These are phyloP conservation scores for Fusarium equiseti DNA, from an alignment of 2,329 filamentous ascomycete genomes.

Conservation along the genomic window DNA sequence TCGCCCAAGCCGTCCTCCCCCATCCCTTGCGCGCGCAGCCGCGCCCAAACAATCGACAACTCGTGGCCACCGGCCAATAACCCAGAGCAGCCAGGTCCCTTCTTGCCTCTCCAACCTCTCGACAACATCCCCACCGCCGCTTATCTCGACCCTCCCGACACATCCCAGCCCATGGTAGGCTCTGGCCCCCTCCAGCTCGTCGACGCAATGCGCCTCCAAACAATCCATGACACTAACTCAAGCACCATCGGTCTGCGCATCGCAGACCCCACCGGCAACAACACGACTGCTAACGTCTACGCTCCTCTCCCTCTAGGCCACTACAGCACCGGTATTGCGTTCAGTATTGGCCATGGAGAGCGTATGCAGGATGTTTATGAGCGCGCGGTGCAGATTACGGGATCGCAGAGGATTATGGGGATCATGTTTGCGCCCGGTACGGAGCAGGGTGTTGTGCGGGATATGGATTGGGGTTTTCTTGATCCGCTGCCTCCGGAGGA, in stretches of 20 bases:
- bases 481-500: not conserved
- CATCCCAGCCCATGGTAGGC: not conserved
- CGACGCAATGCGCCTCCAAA: slow-evolving; percentile 23
- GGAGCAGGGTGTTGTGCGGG: not conserved
- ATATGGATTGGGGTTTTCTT: slow-evolving; percentile 24
- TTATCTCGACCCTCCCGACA: not conserved
- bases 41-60: not conserved
- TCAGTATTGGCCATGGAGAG: not conserved
- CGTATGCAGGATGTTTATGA: not conserved
- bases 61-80: not conserved
- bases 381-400: not conserved
- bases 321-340: slow-evolving; percentile 13
- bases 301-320: slow-evolving; percentile 6
- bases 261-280: not conserved
- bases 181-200: slow-evolving; percentile 1
- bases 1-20: not conserved
- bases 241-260: slow-evolving; percentile 8
- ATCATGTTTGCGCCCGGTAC: slow-evolving; percentile 24
- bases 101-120: not conserved
- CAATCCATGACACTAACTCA: slow-evolving; percentile 1
- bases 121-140: fast-evolving
- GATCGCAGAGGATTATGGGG: slow-evolving; percentile 6
- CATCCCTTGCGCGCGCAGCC: slow-evolving; percentile 1
- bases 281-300: not conserved
- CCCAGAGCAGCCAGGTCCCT: not conserved